These are phyloP conservation scores for Glonium stellatum DNA, from an alignment of 495 filamentous ascomycete genomes.

Conservation along the genomic window DNA sequence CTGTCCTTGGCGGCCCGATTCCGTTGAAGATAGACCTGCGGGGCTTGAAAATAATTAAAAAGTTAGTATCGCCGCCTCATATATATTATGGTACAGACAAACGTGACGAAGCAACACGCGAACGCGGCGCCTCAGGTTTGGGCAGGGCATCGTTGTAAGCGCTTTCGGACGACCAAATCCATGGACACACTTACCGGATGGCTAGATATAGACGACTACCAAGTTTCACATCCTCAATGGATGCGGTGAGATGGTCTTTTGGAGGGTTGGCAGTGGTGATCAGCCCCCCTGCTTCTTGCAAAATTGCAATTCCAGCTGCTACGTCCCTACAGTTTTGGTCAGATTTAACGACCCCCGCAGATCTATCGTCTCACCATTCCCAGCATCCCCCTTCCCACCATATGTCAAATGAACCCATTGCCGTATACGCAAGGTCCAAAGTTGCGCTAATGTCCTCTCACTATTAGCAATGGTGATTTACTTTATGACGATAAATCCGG, in stretches of 20 bases:
- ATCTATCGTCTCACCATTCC: constrained; percentile 40
- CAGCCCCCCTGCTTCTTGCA: constrained; percentile 55
- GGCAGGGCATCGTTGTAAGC: background rate
- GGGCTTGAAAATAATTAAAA: constrained; percentile 38
- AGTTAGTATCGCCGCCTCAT: background rate
- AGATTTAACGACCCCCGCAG: constrained; percentile 3
- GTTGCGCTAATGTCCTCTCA: constrained; percentile 39
- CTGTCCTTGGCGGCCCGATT: constrained; percentile 56
- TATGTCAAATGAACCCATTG: constrained; percentile 52
- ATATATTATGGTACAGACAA: background rate
- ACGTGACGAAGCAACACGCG: background rate
- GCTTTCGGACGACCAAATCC: background rate
- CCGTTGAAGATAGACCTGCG: constrained; percentile 51
- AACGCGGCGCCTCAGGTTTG: background rate
- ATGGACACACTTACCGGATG: constrained; percentile 44
- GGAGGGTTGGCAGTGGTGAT: constrained; percentile 63
- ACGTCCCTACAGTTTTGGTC: constrained; percentile 38
- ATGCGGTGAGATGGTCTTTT: constrained; percentile 43
- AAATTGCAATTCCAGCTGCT: constrained; percentile 50
- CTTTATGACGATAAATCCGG: background rate
- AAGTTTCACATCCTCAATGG: constrained; percentile 51
- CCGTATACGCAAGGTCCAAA: constrained; percentile 50
- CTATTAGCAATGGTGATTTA: background rate
- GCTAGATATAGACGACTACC: constrained; percentile 61
- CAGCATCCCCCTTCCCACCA: constrained; percentile 57